Evolutionary conservation across 1,139 yeast genomes (phyloP), one percentile per base, ranked within the genome.

Genomic region (Sugiyamaella xylanicola): DNA sequence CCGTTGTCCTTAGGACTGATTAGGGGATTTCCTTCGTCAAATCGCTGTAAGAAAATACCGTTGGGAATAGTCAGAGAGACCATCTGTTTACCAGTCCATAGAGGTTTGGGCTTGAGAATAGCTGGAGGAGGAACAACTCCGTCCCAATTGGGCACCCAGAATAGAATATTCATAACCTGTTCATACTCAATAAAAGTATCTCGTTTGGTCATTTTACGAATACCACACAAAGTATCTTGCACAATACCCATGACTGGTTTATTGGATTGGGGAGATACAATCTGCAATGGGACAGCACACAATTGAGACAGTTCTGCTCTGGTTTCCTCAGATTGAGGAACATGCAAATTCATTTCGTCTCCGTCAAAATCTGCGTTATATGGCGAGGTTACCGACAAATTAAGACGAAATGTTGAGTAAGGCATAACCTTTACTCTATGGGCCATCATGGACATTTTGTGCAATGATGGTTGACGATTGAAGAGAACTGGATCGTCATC

Each of bases 401-500:
- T 95, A 76, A 95, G 79, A 76, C 99, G 85, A 78, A 95, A 95
- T 0, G 99, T 93, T 3, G 98, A 92, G 71, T 92, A 95, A 13
- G 99, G 99, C 97, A 95, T 92, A 52, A 93, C 99, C 71, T 89
- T 91, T 41, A 93, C 99, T 76, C 97, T 83, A 72, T 95, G 99
- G n/a, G 97, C 96, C 99, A 95, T 95, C 99, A 95, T 95, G 59
- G 98, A 91, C 98, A 95, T 93, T 75, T 95, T 95, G 77, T 95
- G 99, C 74, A 95, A 80, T 36, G 99, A 93, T 53, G 99, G 99
- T 77, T 95, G 99, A 81, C 99, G 97, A 72, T 93, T 93, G 79
- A 93, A 93, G 68, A 93, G 81, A 35, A 93, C 99, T 2, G 99
- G 98, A 71, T 93, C 99, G 67, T 92, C 83, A 72, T 93, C 99